Base-by-base conservation (phyloP, 2,329 filamentous ascomycete species). In the Pseudogymnoascus sp. region DNA sequence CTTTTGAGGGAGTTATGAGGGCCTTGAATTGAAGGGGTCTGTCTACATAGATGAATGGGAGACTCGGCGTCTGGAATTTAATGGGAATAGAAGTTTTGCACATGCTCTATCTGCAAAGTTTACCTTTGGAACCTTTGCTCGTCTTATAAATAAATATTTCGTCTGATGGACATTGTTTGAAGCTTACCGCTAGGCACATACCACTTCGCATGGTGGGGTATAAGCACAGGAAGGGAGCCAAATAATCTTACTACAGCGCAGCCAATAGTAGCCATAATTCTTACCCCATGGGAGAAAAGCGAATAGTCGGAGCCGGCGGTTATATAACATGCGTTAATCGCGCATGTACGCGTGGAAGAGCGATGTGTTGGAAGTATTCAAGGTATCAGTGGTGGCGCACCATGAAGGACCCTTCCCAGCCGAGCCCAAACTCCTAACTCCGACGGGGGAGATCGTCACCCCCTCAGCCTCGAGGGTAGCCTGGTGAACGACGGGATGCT, bases 1-100 rank as follows among this genome's bases (percentile, higher is more conserved):
- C 90, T 28, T 97, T 97, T 79, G 94, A 99, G 75, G 90, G 88
- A 2, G 89, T 94, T 62, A 93, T 96, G 90, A 84, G 91, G 68
- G 72, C 78, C 11, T 74, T 88, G 69, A 82, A 83, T 40, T 81
- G 50, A 64, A 11, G n/a, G 56, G n/a, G 10, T 56, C 11, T 33
- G 28, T 33, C 50, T 33, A 33, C 3, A 33, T 56, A 56, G 50
- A 33, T 33, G 50, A 14, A 56, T 2, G 16, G 10, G 8, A 28
- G 28, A 33, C 50, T 56, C 16, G 50, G 50, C 50, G 50, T 33
- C 50, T 21, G 25, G 50, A n/a, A 33, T 56, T 18, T 18, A 8
- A n/a, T 21, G n/a, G n/a, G 28, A 33, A 56, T 53, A 56, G 25
- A 53, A 6, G 8, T 11, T 31, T 56, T 56, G 50, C 2, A 7